Evolutionary conservation across 805 yeast species (phyloP).

Genomic region (Saturnispora diversa): DNA sequence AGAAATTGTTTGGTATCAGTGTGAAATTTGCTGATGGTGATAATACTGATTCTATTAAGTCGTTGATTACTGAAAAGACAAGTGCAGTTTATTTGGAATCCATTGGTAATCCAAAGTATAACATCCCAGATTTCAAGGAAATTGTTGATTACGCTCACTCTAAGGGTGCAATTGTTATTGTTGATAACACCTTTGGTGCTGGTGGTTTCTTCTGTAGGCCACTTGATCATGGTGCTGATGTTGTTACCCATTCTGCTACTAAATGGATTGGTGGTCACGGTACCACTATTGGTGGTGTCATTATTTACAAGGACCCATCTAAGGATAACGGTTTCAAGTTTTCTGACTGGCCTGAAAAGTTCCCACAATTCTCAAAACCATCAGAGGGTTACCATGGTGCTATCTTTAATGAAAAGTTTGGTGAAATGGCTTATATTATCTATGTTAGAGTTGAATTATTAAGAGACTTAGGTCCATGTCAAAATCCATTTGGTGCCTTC

Average conservation of each 20-base stretch:
- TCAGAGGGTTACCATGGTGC: conserved; percentile 92
- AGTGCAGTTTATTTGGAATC: conserved; percentile 86
- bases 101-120: conserved; percentile 88
- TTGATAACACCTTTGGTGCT: conserved; percentile 95
- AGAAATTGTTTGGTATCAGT: conserved; percentile 73
- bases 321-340: conserved; percentile 94
- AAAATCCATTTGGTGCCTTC: conserved; percentile 86
- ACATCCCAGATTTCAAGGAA: conserved; percentile 82
- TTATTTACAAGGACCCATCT: conserved; percentile 37
- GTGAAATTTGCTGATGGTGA: conserved; percentile 82
- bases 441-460: conserved; percentile 77
- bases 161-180: conserved; percentile 83
- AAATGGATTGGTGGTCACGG: conserved; percentile 99
- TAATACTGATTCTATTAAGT: conserved; percentile 58
- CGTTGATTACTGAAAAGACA: conserved; percentile 72
- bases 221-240: conserved; percentile 82
- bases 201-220: conserved; percentile 88
- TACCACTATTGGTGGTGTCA: conserved; percentile 85
- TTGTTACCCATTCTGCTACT: conserved; percentile 89
- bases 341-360: conserved; percentile 75
- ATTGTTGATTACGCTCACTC: conserved; percentile 72
- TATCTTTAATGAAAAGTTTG: conserved; percentile 72
- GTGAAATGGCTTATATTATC: conserved; percentile 68
- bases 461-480: conserved; percentile 87
- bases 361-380: conserved; percentile 87